These are phyloP conservation scores for Cercospora nicotianae DNA, from an alignment of 2,329 filamentous ascomycete genomes.

Conservation along the genomic window DNA sequence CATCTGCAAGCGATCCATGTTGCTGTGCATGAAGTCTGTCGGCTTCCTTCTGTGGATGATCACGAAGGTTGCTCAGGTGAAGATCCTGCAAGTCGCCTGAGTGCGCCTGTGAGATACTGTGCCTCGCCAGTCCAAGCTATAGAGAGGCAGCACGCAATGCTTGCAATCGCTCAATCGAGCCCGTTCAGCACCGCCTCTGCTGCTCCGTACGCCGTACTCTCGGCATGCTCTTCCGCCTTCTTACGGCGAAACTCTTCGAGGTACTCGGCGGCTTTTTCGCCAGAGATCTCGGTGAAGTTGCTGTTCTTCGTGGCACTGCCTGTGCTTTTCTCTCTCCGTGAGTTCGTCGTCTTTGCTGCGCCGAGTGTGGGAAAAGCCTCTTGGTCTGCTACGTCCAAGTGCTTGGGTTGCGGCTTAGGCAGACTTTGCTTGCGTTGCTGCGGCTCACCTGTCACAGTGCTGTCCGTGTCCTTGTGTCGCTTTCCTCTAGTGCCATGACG, in stretches of 20 bases:
- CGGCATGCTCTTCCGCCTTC: constrained; percentile 32
- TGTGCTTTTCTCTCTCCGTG: constrained; percentile 24
- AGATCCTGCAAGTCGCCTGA: neutral
- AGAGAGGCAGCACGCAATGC: neutral
- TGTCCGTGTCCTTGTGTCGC: neutral
- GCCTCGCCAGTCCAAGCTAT: neutral
- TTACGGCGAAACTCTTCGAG: constrained; percentile 33
- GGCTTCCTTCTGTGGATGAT: neutral
- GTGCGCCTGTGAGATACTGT: neutral
- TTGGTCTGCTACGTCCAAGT: constrained; percentile 28
- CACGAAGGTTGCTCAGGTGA: neutral
- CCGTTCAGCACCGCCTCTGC: constrained; percentile 31
- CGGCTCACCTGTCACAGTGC: neutral
- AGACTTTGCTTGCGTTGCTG: constrained; percentile 7
- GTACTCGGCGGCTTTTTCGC: constrained; percentile 29
- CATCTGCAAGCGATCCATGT: neutral
- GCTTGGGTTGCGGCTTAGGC: constrained; percentile 3
- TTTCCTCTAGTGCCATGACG: constrained; percentile 1
- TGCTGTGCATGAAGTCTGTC: neutral
- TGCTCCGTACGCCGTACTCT: constrained; percentile 31
- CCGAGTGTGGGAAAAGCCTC: constrained; percentile 34
- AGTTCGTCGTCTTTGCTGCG: constrained; percentile 12
- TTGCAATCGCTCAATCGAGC: constrained; percentile 25
- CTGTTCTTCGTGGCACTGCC: constrained; percentile 15
- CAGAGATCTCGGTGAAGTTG: constrained; percentile 31